These are phyloP conservation scores for Aspergillus candidus DNA, from an alignment of 2,329 filamentous ascomycete species.

Conservation along the genomic window DNA sequence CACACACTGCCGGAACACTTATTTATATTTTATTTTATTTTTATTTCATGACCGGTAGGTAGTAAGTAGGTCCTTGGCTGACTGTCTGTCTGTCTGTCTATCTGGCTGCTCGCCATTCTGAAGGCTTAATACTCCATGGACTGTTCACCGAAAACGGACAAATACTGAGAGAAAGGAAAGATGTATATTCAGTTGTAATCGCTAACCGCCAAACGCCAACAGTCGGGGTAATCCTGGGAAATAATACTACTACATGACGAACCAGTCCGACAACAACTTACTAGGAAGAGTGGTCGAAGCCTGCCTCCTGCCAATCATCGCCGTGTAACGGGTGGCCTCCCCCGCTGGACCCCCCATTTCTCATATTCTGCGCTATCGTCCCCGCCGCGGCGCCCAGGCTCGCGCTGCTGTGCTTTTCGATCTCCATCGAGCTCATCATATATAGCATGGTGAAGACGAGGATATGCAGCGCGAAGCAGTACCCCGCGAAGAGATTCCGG, in stretches of 20 bases:
- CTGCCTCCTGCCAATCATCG: conserved; percentile 60
- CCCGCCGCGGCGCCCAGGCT: conserved; percentile 41
- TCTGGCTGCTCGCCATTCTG: no score
- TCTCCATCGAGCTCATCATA: conserved; percentile 66
- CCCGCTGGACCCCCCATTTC: conserved; percentile 18
- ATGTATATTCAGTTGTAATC: no score
- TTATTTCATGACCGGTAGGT: neutral
- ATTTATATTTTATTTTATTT: conserved; percentile 1
- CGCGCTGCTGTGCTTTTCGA: conserved; percentile 56
- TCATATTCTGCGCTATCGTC: conserved; percentile 29
- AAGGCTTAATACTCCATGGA: no score
- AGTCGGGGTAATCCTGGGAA: no score
- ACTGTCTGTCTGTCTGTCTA: no score
- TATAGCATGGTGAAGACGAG: conserved; percentile 83
- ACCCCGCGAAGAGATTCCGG: conserved; percentile 87
- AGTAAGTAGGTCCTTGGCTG: no score
- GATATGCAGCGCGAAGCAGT: conserved; percentile 82
- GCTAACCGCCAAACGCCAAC: no score
- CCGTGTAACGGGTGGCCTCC: conserved; percentile 33
- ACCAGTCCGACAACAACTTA: neutral
- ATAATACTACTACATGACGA: no score
- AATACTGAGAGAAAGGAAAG: no score
- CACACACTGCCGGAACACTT: neutral
- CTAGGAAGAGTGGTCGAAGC: conserved; percentile 39
- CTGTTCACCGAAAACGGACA: no score